These are phyloP conservation scores for Pseudogymnoascus destructans DNA, from an alignment of 2,329 filamentous ascomycete species.

Conservation along the genomic window DNA sequence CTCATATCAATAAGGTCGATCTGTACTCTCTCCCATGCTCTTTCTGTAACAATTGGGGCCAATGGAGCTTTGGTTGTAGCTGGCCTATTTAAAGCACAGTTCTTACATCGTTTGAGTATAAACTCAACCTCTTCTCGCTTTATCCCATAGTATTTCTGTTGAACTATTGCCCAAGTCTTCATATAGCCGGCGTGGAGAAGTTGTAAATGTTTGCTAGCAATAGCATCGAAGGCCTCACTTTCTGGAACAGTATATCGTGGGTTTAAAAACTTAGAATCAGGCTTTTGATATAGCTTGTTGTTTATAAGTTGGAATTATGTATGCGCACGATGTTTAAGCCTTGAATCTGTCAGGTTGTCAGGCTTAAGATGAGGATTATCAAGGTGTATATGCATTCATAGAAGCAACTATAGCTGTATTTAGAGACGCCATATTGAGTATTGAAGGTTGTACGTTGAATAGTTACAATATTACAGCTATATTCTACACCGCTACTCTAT, in stretches of 20 bases:
- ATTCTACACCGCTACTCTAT: too few species aligned
- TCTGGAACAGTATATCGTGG: neutral
- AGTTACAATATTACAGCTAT: too few species aligned
- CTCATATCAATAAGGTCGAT: constrained; percentile 17
- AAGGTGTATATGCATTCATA: neutral
- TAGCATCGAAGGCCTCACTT: neutral
- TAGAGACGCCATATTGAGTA: too few species aligned
- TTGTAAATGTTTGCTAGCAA: neutral
- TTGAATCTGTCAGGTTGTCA: neutral
- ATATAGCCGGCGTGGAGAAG: neutral
- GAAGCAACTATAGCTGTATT: too few species aligned
- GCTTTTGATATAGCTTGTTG: neutral
- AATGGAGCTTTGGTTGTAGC: neutral
- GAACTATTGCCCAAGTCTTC: neutral
- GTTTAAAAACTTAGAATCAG: neutral
- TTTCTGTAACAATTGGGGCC: constrained; percentile 8
- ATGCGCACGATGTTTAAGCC: neutral
- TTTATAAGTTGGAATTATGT: neutral
- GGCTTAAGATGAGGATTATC: neutral
- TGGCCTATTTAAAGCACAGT: too few species aligned
- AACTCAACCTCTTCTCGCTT: too few species aligned
- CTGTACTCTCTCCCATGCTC: constrained; percentile 9
- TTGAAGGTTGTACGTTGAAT: too few species aligned
- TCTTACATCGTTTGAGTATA: too few species aligned
- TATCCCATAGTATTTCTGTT: neutral